Evolutionary conservation across 2,329 filamentous ascomycete genomes (phyloP).

Genomic region (Fusarium keratoplasticum): DNA sequence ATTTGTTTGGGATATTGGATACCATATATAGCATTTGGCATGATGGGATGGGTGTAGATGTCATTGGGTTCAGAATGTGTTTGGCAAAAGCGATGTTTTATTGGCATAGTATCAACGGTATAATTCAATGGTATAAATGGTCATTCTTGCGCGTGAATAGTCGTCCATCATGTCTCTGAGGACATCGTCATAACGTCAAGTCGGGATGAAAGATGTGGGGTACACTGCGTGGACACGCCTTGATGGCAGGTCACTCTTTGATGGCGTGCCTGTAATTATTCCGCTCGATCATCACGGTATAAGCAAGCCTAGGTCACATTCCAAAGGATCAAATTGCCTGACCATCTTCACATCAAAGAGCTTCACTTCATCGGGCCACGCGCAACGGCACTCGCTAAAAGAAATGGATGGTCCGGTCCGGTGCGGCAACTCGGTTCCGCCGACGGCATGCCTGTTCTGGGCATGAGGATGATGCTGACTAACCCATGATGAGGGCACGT

Average conservation of each 20-base stretch:
- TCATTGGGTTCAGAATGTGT: not conserved
- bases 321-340: not conserved
- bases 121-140: not conserved
- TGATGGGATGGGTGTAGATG: slow-evolving; percentile 10
- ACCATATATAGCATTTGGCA: slow-evolving; percentile 11
- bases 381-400: slow-evolving; percentile 1
- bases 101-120: not conserved
- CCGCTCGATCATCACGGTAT: not conserved
- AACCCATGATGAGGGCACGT: slow-evolving; percentile 15
- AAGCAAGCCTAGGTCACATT: slow-evolving; percentile 17
- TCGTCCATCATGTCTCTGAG: not conserved
- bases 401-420: not conserved
- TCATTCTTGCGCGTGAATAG: not conserved
- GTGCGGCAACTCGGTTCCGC: slow-evolving; percentile 11
- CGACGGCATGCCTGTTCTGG: slow-evolving; percentile 16
- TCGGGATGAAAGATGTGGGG: not conserved
- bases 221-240: not conserved
- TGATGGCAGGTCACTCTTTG: not conserved
- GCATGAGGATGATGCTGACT: not conserved
- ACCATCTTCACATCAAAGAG: not conserved
- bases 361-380: slow-evolving; percentile 3
- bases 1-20: slow-evolving; percentile 9
- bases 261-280: not conserved
- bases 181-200: not conserved
- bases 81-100: not conserved